phyloP scores from a whole-genome alignment of 1,139 yeast genomes.

The Zhuliangozyma parablackwelliae region DNA sequence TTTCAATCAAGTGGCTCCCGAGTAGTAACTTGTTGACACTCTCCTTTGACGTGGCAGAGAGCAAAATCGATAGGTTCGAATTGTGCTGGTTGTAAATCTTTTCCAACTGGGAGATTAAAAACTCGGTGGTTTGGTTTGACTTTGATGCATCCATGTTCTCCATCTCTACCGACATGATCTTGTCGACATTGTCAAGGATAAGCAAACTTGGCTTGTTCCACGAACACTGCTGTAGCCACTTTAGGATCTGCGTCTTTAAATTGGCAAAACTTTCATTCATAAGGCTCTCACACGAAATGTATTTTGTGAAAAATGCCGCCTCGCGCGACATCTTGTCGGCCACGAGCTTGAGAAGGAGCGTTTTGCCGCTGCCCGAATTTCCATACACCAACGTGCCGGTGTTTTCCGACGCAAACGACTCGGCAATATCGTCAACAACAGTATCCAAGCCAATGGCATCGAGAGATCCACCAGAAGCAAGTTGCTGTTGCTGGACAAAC shows the following conservation, averaged over 20 bases:
- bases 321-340: constrained; percentile 27
- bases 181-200: constrained; percentile 78
- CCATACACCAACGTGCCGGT: constrained; percentile 65
- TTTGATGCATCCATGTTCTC: constrained; percentile 64
- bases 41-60: constrained; percentile 63
- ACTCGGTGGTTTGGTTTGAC: constrained; percentile 56
- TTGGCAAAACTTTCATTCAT: constrained; percentile 48
- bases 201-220: constrained; percentile 81
- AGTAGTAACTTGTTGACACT: constrained; percentile 57
- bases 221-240: constrained; percentile 56
- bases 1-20: constrained; percentile 69
- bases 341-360: constrained; percentile 48
- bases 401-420: constrained; percentile 44
- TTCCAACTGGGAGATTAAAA: constrained; percentile 34
- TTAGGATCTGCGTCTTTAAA: constrained; percentile 41
- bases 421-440: constrained; percentile 37
- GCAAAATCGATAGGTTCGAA: constrained; percentile 50
- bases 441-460: constrained; percentile 58
- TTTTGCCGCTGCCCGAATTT: constrained; percentile 76
- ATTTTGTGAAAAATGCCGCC: constrained; percentile 40
- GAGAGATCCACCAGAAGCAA: too few relatives aligned
- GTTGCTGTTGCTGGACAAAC: constrained; percentile 23
- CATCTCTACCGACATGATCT: constrained; percentile 63
- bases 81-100: constrained; percentile 33
- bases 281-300: constrained; percentile 48